phyloP scores from a whole-genome alignment of 1,139 yeast species.

The Pichia inconspicua region DNA sequence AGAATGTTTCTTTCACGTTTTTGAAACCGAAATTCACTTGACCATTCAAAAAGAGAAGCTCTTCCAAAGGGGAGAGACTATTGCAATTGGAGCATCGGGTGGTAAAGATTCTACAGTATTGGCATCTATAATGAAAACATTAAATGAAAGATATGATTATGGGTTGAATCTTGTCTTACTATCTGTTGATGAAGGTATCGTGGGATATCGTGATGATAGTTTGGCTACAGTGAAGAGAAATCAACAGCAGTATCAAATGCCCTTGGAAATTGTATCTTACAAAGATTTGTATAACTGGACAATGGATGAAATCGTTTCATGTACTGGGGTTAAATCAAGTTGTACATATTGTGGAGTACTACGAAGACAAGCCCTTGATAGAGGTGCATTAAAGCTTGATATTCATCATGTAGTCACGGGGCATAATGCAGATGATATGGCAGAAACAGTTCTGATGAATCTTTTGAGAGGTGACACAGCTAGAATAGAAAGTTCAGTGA shows the following conservation, averaged over 20 bases:
- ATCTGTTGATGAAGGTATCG: conserved; percentile 94
- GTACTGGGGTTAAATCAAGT: conserved; percentile 89
- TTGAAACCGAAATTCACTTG: conserved; percentile 92
- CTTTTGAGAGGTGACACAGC: conserved; percentile 93
- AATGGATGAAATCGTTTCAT: conserved; percentile 95
- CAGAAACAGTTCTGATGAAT: conserved; percentile 96
- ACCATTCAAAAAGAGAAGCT: conserved; percentile 67
- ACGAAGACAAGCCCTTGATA: conserved; percentile 89
- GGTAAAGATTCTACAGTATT: conserved; percentile 97
- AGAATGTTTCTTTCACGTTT: conserved; percentile 79
- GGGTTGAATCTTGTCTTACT: conserved; percentile 76
- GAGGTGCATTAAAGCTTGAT: conserved; percentile 88
- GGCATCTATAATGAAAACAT: conserved; percentile 77
- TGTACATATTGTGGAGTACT: conserved; percentile 98
- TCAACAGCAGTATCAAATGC: conserved; percentile 80
- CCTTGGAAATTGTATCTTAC: conserved; percentile 83
- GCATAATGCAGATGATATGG: conserved; percentile 98
- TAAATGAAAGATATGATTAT: conserved; percentile 82
- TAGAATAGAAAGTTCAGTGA: conserved; percentile 82
- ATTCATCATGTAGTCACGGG: conserved; percentile 94
- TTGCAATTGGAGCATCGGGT: conserved; percentile 97
- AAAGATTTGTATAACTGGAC: conserved; percentile 91
- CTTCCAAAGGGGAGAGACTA: conserved; percentile 72
- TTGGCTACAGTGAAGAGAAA: conserved; percentile 93
- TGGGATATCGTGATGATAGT: conserved; percentile 95